A percentile compares a stretch with the other conserved stretches of the same genome.
Evolutionary conservation across 2,329 filamentous ascomycete genomes (phyloP).

Genomic region (Monosporascus sp.): DNA sequence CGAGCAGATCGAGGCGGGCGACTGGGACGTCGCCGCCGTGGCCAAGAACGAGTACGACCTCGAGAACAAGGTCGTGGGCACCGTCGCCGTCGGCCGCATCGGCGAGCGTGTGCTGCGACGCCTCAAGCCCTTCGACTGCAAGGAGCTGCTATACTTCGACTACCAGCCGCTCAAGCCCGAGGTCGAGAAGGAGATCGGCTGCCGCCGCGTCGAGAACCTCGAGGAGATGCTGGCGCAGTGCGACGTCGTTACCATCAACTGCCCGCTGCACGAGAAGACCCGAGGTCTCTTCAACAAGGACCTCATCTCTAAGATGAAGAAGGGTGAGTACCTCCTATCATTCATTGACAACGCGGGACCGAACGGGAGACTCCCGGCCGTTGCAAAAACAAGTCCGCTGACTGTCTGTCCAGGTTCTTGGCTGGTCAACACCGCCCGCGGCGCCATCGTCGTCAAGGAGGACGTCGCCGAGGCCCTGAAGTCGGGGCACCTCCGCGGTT

Average conservation of each 20-base stretch:
- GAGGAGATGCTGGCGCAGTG: constrained; percentile 94
- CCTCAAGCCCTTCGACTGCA: constrained; percentile 97
- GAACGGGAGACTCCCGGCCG: too few relatives aligned
- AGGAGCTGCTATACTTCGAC: constrained; percentile 98
- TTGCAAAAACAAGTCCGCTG: not conserved
- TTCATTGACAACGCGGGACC: too few relatives aligned
- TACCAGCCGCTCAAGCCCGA: constrained; percentile 90
- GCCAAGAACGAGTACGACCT: constrained; percentile 99
- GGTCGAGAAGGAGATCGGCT: constrained; percentile 92
- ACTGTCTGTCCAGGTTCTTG: constrained; percentile 61
- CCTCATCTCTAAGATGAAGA: constrained; percentile 98
- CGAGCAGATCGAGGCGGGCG: constrained; percentile 81
- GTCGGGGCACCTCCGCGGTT: constrained; percentile 83
- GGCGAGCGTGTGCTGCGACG: constrained; percentile 95
- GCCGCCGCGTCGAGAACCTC: constrained; percentile 78
- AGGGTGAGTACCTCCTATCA: constrained; percentile 47
- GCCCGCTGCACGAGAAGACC: constrained; percentile 97
- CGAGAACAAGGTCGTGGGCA: constrained; percentile 95
- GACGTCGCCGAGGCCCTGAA: constrained; percentile 93
- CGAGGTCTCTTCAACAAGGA: constrained; percentile 98
- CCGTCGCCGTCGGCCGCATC: constrained; percentile 94
- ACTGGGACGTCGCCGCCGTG: constrained; percentile 92
- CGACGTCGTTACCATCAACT: constrained; percentile 99
- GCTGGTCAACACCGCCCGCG: constrained; percentile 98
- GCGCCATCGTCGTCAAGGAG: constrained; percentile 98